Evolutionary conservation across 306 rosid genomes (phyloP), one percentile per base, ranked within the genome.

Genomic region (Datisca glomerata): DNA sequence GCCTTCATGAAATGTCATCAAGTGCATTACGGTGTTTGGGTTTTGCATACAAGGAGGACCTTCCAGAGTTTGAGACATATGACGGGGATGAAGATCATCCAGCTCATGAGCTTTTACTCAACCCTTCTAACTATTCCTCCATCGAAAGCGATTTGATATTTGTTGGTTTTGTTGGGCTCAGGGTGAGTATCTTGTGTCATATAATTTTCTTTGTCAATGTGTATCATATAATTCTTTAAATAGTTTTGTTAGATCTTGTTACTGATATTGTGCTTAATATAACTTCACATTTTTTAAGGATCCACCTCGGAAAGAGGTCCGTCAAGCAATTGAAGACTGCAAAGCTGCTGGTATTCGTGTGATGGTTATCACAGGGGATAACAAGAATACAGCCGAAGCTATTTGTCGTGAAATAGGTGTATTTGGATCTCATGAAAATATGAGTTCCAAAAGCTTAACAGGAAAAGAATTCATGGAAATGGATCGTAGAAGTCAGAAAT

Each of bases 311-410:
- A 75, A 56, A 47, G 97, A 83, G 67, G 97, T 89, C 38, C 55
- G 59, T 48, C 75, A 72, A 56, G 97, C 97, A 43, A 77, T 86
- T 40, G 71, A 76, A 70, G 94, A 83, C 74, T 83, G 94, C 70
- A 72, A 71, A 70, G 85, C 93, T 21, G 97, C 97, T 52, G 97
- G 97, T 33, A 80, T 87, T 56, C 93, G 86, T 38, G 93, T 89
- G 21, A 83, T 89, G 78, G 95, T 89, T 31, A 83, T 89, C 42
- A 89, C 95, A 0, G 95, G 95, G 41, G 97, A 89, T 53, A 89
- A 89, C 57, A 80, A 80, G 76, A 61, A 80, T 57, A 89, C 97
- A 9, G 95, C 97, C 13, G 97, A 89, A 72, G 86, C 97, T 47
- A 72, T 89, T 51, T 89, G 97, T 69, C 81, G 58, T 21, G 95